Base-by-base conservation (phyloP, 2,329 filamentous ascomycete species). In the Hypoxylon sp. region DNA sequence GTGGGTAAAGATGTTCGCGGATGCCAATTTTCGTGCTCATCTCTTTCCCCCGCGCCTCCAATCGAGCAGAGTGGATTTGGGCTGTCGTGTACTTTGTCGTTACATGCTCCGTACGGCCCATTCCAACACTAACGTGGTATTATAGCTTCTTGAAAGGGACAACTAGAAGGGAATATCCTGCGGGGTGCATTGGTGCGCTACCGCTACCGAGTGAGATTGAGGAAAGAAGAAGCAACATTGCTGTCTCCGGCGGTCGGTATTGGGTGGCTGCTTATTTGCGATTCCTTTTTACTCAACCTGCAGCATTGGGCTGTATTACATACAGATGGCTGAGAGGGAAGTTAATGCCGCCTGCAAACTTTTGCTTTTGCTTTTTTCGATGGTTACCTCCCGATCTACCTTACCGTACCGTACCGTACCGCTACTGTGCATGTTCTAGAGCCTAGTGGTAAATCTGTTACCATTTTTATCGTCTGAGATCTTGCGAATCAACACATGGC, bases 391-490 rank as follows among this genome's bases (percentile, higher is more conserved):
- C 6, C 54, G 14, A 17, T 42, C 42, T 56, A 30, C 54, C 37
- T 33, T 56, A 17, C 11, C 22, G 17, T 55, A 54, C 53, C n/a
- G 58, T 46, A 61, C 56, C 56, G 67, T 64, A 51, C 40, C 22
- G 6, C 6, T 53, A 64, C 49, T 60, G 56, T 64, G 40, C 17
- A 46, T 10, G 25, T 40, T 37, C 49, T 61, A 40, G 49, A 55
- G 42, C 33, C 8, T 60, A 40, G 37, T 62, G 50, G 68, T 68
- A 31, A 68, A 70, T 70, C 64, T 68, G 61, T 65, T 65, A 35
- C 68, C 64, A 56, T 57, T 65, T 68, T 70, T 55, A 65, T 48
- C 61, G 27, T 55, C 35, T 54, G 8, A 70, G 68, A 68, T 70
- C 65, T 70, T 61, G 49, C 40, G 14, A 57, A 42, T 35, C 35